A percentile compares a stretch with the other conserved stretches of the same genome.
Conservation (phyloP, 176 grass and related monocot species). For the Coix lacrymajobi region DNA sequence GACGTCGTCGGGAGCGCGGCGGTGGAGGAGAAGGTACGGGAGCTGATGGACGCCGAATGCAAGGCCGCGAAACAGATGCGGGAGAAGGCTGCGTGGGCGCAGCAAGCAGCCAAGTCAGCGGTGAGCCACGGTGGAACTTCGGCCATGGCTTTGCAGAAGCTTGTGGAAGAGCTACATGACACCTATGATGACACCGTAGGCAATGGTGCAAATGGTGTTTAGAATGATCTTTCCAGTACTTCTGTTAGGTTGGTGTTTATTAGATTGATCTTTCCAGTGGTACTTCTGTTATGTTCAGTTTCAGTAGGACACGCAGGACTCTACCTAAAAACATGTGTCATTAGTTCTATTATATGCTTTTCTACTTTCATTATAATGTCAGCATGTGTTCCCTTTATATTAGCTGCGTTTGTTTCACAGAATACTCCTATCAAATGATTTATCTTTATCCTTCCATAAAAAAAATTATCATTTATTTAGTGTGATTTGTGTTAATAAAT, state of each 20-base stretch:
- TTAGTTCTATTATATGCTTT: neutral
- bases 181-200: neutral
- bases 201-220: neutral
- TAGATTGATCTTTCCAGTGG: too few relatives aligned
- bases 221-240: neutral
- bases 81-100: neutral
- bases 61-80: constrained; percentile 18
- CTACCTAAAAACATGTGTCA: neutral
- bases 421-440: too few relatives aligned
- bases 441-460: too few relatives aligned
- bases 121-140: constrained; percentile 44
- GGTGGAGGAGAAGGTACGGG: constrained; percentile 39
- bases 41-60: constrained; percentile 25
- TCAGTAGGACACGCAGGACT: neutral
- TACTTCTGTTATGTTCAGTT: neutral
- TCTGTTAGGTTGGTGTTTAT: neutral
- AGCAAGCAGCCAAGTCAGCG: constrained; percentile 3
- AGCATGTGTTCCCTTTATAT: neutral
- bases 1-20: constrained; percentile 6
- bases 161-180: constrained; percentile 40
- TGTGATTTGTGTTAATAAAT: too few relatives aligned
- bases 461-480: too few relatives aligned
- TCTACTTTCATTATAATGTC: neutral
- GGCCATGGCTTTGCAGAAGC: neutral
- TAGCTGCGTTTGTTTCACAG: neutral